Percentiles rank a stretch among this genome's conserved stretches.
Evolutionary conservation across 108 stramenopile genomes (phyloP).

Genomic region (Bacterosira constricta): DNA sequence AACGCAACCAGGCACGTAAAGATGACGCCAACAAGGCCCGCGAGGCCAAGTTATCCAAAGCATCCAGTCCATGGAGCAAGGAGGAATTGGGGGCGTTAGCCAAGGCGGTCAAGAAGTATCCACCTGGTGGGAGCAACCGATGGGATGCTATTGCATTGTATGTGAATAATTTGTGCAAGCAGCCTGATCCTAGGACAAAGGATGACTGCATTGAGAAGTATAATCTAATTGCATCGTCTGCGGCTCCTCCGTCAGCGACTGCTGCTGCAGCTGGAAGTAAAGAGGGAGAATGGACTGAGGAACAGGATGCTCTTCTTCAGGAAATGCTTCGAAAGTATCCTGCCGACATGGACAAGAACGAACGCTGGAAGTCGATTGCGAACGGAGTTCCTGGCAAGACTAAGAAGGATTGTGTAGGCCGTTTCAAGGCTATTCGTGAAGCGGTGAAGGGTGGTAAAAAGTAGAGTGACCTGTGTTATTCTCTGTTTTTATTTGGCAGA

Average conservation of each 20-base stretch:
- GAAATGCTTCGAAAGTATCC: constrained; percentile 84
- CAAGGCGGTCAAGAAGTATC: constrained; percentile 94
- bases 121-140: constrained; percentile 90
- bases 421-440: constrained; percentile 94
- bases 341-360: constrained; percentile 96
- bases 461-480: not conserved
- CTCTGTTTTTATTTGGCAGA: not conserved
- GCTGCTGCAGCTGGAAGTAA: not conserved
- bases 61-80: constrained; percentile 81
- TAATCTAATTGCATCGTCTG: constrained; percentile 62
- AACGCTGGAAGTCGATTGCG: constrained; percentile 94
- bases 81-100: constrained; percentile 91
- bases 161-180: constrained; percentile 81
- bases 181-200: constrained; percentile 80
- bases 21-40: constrained; percentile 45
- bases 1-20: constrained; percentile 35
- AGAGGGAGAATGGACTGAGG: constrained; percentile 74
- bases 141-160: constrained; percentile 95
- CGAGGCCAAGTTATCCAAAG: constrained; percentile 45
- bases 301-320: constrained; percentile 92
- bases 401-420: constrained; percentile 95
- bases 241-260: constrained; percentile 15
- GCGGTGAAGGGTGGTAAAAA: constrained; percentile 72
- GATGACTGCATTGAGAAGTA: constrained; percentile 96
- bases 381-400: constrained; percentile 86